Evolutionary conservation across 2,329 filamentous ascomycete species (phyloP), one percentile per base, ranked within the genome.

Genomic region (Magnaporthales sp.): DNA sequence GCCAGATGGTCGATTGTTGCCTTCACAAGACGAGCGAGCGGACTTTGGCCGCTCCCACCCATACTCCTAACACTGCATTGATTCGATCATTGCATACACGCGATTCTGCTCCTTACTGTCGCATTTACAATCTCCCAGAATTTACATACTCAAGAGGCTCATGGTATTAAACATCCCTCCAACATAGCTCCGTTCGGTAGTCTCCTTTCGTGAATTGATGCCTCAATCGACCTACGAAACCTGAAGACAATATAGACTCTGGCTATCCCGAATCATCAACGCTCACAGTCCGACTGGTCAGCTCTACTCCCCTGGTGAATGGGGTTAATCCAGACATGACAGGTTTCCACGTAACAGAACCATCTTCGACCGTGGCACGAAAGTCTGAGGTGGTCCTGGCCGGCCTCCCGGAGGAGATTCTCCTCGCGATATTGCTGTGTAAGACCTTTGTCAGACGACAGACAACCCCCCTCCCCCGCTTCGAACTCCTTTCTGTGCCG

Each of bases 341-440:
- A 19, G 56, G 27, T 60, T 60, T 9, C 56, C 27, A 26, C 56
- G 72, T 71, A 71, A 72, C 72, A 68, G 68, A 60, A 51, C 67
- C 60, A 38, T 13, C 29, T 60, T 54, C 51, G 11, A 13, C 22
- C 22, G 4, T 29, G 27, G 11, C 51, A 56, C 22, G 51, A 29
- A 65, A 58, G 46, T 4, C 9, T n/a, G 15, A 64, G 22, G 68
- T 69, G 31, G 69, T 30, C 38, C 70, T 86, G 74, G 81, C 86
- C 69, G 79, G 79, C 70, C 81, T 90, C 70, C 87, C 87, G 29
- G 81, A 85, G 75, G 87, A 89, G 78, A 83, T 89, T 69, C 73
- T 88, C 66, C 79, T 86, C 66, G 83, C 88, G 71, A 84, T 89
- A 69, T 76, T 88, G 68, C 80, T 81, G 71, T 84, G 86, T 88